Conservation (phyloP, 495 filamentous ascomycete genomes). For the Endocarpon pusillum region DNA sequence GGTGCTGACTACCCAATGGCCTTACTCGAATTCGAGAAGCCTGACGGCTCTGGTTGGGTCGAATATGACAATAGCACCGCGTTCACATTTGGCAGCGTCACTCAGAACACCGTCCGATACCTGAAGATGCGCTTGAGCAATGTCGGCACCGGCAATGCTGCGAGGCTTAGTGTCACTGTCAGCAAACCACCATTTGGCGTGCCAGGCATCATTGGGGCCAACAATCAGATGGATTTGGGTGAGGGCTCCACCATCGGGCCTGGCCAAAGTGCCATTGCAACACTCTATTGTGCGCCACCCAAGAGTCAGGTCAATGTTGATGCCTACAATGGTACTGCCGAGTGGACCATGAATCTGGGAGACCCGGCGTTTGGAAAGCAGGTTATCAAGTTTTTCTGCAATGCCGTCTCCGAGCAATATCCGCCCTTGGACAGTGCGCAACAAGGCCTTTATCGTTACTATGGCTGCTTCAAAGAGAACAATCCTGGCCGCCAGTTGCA, state of each 20-base stretch:
- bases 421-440: slow-evolving; percentile 15
- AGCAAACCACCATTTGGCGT: slow-evolving; percentile 30
- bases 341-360: slow-evolving; percentile 26
- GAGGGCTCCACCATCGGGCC: slow-evolving; percentile 29
- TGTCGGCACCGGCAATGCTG: slow-evolving; percentile 16
- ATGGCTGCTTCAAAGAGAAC: slow-evolving; percentile 19
- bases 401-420: slow-evolving; percentile 10
- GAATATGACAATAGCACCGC: slow-evolving; percentile 16
- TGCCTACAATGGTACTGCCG: slow-evolving; percentile 15
- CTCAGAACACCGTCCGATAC: slow-evolving; percentile 18
- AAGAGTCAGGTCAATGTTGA: slow-evolving; percentile 29
- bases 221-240: slow-evolving; percentile 29
- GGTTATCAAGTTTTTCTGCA: slow-evolving; percentile 16
- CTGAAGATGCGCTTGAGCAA: slow-evolving; percentile 28
- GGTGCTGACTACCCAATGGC: slow-evolving; percentile 24
- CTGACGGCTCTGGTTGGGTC: slow-evolving; percentile 28
- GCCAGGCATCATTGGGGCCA: slow-evolving; percentile 19
- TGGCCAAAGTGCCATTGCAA: slow-evolving; percentile 22
- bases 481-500: slow-evolving; percentile 15
- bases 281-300: slow-evolving; percentile 27
- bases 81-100: slow-evolving; percentile 30
- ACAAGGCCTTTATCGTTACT: slow-evolving; percentile 12
- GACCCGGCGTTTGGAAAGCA: slow-evolving; percentile 22
- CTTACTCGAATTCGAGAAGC: slow-evolving; percentile 27
- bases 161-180: slow-evolving; percentile 26